Evolutionary conservation across 441 rosid species (phyloP), one percentile per base, ranked within the genome.

Genomic region (Erodium chrysanthum): DNA sequence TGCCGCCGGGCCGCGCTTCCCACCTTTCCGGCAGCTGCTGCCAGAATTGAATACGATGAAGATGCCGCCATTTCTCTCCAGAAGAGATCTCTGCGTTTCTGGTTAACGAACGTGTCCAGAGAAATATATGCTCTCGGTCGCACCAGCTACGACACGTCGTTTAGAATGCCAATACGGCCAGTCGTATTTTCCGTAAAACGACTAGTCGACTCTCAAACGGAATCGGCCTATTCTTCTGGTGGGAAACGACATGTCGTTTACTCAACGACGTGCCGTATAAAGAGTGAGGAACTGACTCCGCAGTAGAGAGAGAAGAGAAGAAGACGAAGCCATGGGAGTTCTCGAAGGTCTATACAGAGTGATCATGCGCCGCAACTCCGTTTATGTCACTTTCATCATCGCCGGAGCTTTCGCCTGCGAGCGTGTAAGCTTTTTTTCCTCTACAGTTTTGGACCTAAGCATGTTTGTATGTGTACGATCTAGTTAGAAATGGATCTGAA

Each of bases 391-490:
- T 64, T 94, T 94, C 88, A 77, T 94, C 90, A 79, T 94, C 77
- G 89, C 89, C 76, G 97, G 99, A 56, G 97, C 99, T 71, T 89
- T 91, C 67, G 78, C 83, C n/a, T 95, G 96, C 29, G 99, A 94
- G 79, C 84, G 97, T 82, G 99, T 94, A 46, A 67, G 71, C 17
- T 5, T 44, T 44, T 44, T 35, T 35, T 35, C 40, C 40, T 35
- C 7, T 35, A 35, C 40, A 4, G 40, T 35, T 35, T 35, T 6
- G 8, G 40, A 35, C 0, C 8, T 35, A 7, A 35, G 40, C 40
- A 35, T 7, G 40, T 35, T 35, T 35, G 40, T 35, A n/a, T 0
- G 12, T 6, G 11, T 33, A 6, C 11, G 46, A 6, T 40, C 7
- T 50, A 6, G 9, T n/a, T 50, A 44, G 58, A 50, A 50, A 50